Evolutionary conservation across 148 eudicot genomes (phyloP), one percentile per base, ranked within the genome.

Genomic region (Vaccinium myrtillus): DNA sequence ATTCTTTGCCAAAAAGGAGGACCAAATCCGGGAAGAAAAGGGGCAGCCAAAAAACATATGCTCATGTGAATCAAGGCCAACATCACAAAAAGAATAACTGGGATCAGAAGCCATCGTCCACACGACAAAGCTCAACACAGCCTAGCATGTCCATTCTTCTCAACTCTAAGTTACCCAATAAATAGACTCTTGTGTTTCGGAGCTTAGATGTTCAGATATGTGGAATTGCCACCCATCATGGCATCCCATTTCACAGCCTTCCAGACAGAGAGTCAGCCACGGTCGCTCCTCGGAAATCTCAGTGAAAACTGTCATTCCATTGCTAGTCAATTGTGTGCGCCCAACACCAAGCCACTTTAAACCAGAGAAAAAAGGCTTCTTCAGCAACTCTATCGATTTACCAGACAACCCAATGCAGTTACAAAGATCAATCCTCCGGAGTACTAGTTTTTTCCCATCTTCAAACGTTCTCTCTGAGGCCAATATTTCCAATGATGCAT

Each of bases 211-310:
- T 43, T 82, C 78, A 82, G 59, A 56, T 77, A 13, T 82, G 70
- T 90, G 90, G 43, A 67, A 91, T 58, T 89, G 88, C 93, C 93
- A 91, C 55, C 90, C 90, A 86, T 91, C 93, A 48, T 84, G 84
- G 69, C 93, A 91, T 65, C 93, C 93, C 78, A 91, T 65, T 84
- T 89, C 91, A 36, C 93, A 91, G 54, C 90, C 93, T 50, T 82
- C 90, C 50, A 63, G 36, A 82, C 93, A 91, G 9, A 89, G 14
- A 70, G 86, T 88, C 39, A 89, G 82, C 90, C 89, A 89, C 11
- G 91, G 93, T 53, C 90, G 79, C 80, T 55, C 82, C 65, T 32
- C 8, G 49, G 82, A 78, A 83, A 91, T 80, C 73, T 65, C 73
- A 21, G 21, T 75, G 48, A 87, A 79, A 61, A 67, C 75, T 75